phyloP scores from a whole-genome alignment of 257 asterid species.

The Verbascum thapsus region DNA sequence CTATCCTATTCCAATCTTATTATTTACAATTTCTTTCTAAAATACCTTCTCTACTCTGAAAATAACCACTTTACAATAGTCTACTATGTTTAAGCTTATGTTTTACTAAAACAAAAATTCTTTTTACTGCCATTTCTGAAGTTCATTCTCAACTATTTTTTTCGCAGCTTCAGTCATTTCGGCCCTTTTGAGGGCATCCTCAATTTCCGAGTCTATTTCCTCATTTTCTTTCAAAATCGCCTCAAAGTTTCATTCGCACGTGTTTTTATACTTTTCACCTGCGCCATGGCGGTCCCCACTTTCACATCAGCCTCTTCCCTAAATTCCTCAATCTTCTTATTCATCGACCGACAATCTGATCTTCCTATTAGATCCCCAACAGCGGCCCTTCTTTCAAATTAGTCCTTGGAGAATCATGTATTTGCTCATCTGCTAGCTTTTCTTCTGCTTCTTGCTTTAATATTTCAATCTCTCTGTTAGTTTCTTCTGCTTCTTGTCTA shows the following conservation, averaged over 20 bases:
- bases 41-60: no score
- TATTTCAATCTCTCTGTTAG: conserved; percentile 31
- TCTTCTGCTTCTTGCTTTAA: conserved; percentile 55
- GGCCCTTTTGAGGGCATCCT: conserved; percentile 53
- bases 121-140: conserved; percentile 44
- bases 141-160: conserved; percentile 49
- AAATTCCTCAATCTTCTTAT: conserved; percentile 45
- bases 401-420: conserved; percentile 41
- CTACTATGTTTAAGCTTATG: not conserved
- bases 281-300: conserved; percentile 47
- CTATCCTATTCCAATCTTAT: no score
- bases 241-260: conserved; percentile 42
- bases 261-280: conserved; percentile 41
- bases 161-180: conserved; percentile 66
- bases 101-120: conserved; percentile 36
- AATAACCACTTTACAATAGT: no score
- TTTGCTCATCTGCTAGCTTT: conserved; percentile 52
- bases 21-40: no score
- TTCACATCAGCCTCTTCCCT: conserved; percentile 43
- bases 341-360: conserved; percentile 48
- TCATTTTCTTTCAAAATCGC: conserved; percentile 42
- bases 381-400: conserved; percentile 12
- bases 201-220: conserved; percentile 45
- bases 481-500: conserved; percentile 42
- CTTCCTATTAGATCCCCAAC: conserved; percentile 32